Conservation (phyloP, 2,329 filamentous ascomycete genomes). For the Calonectria pseudoturangicola region DNA sequence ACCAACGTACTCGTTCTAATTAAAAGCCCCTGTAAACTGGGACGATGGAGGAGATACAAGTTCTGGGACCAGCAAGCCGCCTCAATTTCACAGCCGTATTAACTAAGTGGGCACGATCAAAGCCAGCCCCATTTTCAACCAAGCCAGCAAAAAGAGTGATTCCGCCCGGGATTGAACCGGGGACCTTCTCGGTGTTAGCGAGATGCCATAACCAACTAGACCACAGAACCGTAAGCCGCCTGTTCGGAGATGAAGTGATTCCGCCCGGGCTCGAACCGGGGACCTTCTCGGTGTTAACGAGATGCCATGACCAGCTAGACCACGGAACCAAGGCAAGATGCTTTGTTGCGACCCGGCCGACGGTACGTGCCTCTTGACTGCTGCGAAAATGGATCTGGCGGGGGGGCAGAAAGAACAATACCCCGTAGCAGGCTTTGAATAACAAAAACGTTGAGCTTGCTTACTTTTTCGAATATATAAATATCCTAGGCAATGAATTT, state of each 20-base stretch:
- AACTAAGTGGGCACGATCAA: background rate
- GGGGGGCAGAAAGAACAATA: too few species aligned
- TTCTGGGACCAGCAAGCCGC: too few species aligned
- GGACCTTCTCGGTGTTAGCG: slow-evolving; percentile 10
- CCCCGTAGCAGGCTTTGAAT: too few species aligned
- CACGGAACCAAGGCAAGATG: slow-evolving; percentile 2
- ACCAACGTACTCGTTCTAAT: too few species aligned
- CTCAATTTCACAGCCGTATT: too few species aligned
- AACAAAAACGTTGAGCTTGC: too few species aligned
- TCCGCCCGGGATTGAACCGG: slow-evolving; percentile 7
- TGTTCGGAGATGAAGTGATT: background rate
- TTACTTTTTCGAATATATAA: too few species aligned
- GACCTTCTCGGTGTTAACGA: slow-evolving; percentile 12
- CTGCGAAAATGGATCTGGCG: background rate
- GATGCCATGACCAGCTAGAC: slow-evolving; percentile 12
- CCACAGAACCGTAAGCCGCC: background rate
- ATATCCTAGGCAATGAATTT: too few species aligned
- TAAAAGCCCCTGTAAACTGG: too few species aligned
- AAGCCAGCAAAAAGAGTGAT: background rate
- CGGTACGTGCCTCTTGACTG: background rate
- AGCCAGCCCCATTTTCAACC: background rate
- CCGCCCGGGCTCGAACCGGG: slow-evolving; percentile 7
- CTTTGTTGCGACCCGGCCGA: background rate
- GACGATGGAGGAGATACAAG: too few species aligned
- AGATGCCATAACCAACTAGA: slow-evolving; percentile 13